Percentiles rank a stretch among this genome's conserved stretches.
These are phyloP conservation scores for Kalmanozyma brasiliensis DNA, from an alignment of 1,284 basidiomycete genomes.

Conservation along the genomic window DNA sequence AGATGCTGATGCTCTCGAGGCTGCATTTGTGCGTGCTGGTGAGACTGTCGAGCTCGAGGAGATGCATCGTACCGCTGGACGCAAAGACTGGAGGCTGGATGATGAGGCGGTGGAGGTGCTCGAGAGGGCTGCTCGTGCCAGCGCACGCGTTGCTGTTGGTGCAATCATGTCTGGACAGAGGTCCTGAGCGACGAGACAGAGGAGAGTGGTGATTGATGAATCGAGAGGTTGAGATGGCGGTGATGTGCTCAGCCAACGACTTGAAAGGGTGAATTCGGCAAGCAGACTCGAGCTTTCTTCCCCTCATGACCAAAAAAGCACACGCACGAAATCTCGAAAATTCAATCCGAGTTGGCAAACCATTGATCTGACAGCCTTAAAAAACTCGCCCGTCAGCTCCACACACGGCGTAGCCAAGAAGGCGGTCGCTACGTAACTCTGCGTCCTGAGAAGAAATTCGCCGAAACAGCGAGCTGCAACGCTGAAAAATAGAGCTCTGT, in stretches of 20 bases:
- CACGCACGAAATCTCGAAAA: slow-evolving; percentile 9
- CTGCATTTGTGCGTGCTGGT: background rate
- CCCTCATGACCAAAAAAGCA: background rate
- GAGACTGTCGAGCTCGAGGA: slow-evolving; percentile 7
- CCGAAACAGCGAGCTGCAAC: too few species aligned
- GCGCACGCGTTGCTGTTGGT: slow-evolving; percentile 16
- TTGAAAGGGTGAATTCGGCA: slow-evolving; percentile 1
- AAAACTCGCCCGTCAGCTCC: background rate
- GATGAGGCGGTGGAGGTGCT: background rate
- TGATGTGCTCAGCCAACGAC: slow-evolving; percentile 2
- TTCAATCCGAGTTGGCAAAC: background rate
- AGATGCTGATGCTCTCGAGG: slow-evolving; percentile 13
- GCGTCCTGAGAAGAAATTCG: background rate
- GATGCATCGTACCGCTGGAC: slow-evolving; percentile 7
- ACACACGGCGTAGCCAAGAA: too few species aligned
- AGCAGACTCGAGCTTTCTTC: too few species aligned
- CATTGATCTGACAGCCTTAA: background rate
- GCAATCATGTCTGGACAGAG: too few species aligned
- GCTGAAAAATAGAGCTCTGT: too few species aligned
- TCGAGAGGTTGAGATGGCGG: background rate
- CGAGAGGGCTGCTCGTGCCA: slow-evolving; percentile 9
- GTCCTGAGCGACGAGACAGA: too few species aligned
- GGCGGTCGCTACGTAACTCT: slow-evolving; percentile 3
- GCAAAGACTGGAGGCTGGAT: background rate
- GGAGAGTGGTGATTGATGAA: background rate